Conservation (phyloP, 164 flowering plant species). For the Macadamia tetraphylla region DNA sequence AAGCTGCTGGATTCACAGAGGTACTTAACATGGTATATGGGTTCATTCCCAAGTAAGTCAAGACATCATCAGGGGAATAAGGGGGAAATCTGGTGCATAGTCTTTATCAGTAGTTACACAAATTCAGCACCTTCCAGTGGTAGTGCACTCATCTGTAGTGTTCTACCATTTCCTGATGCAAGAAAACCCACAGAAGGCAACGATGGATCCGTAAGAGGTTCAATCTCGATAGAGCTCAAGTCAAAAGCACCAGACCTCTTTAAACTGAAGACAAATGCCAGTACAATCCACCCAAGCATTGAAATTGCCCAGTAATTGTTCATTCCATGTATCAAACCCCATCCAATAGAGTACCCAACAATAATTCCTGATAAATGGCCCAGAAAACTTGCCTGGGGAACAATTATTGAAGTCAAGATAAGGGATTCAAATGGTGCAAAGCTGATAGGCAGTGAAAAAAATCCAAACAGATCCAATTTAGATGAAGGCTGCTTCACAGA, state of each 20-base stretch:
- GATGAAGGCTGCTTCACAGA: conserved; percentile 87
- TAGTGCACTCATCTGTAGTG: conserved; percentile 57
- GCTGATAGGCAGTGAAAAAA: conserved; percentile 90
- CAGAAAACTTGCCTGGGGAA: conserved; percentile 95
- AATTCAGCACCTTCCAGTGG: conserved; percentile 58
- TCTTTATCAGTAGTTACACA: conserved; percentile 33
- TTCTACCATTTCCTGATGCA: conserved; percentile 63
- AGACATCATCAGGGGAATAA: background rate
- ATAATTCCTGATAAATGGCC: conserved; percentile 92
- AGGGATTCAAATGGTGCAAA: conserved; percentile 97
- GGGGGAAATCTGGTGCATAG: background rate
- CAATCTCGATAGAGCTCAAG: conserved; percentile 74
- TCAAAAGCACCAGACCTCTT: conserved; percentile 76
- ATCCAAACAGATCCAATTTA: conserved; percentile 82
- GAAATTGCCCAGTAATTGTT: conserved; percentile 90
- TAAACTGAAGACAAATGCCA: conserved; percentile 69
- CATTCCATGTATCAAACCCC: conserved; percentile 98
- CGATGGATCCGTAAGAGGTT: conserved; percentile 71
- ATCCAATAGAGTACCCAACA: conserved; percentile 84
- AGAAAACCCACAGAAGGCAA: conserved; percentile 75
- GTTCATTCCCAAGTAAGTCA: background rate
- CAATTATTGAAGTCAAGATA: conserved; percentile 89
- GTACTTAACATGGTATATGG: background rate
- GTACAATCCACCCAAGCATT: conserved; percentile 83
- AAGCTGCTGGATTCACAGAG: background rate